Conservation (phyloP, 352 stramenopile species). For the Phytopythium helicoides region DNA sequence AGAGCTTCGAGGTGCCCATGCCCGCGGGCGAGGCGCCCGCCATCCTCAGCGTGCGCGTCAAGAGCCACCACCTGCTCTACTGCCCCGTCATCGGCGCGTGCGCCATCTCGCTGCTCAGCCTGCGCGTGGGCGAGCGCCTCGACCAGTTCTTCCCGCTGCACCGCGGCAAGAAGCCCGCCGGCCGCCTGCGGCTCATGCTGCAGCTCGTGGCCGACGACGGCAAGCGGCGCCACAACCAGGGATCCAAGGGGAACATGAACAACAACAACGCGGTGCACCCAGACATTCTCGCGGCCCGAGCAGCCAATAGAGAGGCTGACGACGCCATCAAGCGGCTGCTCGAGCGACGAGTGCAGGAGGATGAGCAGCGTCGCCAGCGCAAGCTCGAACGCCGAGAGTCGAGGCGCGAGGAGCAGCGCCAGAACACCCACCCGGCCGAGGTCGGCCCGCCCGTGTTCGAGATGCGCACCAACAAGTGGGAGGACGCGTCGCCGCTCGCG, state of each 20-base stretch:
- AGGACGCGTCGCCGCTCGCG: conserved; percentile 8
- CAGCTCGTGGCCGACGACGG: conserved; percentile 22
- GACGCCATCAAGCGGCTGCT: conserved; percentile 61
- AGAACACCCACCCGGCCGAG: not conserved
- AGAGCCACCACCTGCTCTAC: conserved; percentile 66
- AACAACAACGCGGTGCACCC: conserved; percentile 15
- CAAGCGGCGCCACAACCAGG: not conserved
- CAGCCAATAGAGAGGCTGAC: conserved; percentile 56
- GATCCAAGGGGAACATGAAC: not conserved
- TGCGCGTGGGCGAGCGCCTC: conserved; percentile 30
- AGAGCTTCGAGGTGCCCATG: conserved; percentile 50
- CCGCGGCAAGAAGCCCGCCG: conserved; percentile 46
- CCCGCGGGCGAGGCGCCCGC: conserved; percentile 16
- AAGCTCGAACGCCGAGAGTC: conserved; percentile 7
- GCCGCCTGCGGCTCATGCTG: conserved; percentile 45
- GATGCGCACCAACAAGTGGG: conserved; percentile 4
- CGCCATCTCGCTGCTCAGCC: conserved; percentile 49
- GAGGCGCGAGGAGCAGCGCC: not conserved
- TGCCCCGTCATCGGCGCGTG: conserved; percentile 47
- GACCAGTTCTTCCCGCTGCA: conserved; percentile 58
- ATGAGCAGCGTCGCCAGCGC: conserved; percentile 25
- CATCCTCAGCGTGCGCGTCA: conserved; percentile 62
- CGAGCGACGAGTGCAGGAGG: conserved; percentile 30
- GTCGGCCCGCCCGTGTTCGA: conserved; percentile 6
- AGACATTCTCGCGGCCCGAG: conserved; percentile 43